Evolutionary conservation across 2,329 filamentous ascomycete genomes (phyloP), one percentile per base, ranked within the genome.

Genomic region (Helotiales sp.): DNA sequence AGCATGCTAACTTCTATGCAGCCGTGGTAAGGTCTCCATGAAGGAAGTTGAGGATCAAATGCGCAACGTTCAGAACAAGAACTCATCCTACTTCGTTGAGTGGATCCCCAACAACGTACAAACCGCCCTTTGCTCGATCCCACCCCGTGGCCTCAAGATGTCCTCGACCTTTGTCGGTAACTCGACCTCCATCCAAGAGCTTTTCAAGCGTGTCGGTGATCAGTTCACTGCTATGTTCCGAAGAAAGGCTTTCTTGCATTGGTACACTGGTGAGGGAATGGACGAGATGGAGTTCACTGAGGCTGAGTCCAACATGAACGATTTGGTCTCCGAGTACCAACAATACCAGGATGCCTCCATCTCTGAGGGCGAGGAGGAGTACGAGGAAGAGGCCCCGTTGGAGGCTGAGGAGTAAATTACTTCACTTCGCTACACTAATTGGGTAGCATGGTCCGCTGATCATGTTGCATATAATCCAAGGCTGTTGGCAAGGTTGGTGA

Each of bases 201-300:
- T 99, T 72, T 99, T 99, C 90, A 98, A 99, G 91, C 93, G 95
- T 87, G 84, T 99, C 71, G 95, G 95, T 75, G 95, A 99, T 80
- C 95, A 99, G 83, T 99, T 99, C 87, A 93, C 89, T 81, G 95
- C 93, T 76, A 99, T 99, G 95, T 99, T 99, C 89, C 87, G 95
- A 82, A 92, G 95, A 82, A 99, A 98, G 90, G 95, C 95, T 88
- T 99, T 99, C 92, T 91, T 99, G 87, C 95, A 98, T 85, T 99
- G 95, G 95, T 99, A 99, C 83, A 99, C 95, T 87, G 93, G 93
- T 75, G 95, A 99, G 86, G 95, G 95, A 82, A 99, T 99, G 95
- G 95, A 99, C 81, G 95, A 99, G 89, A 98, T 99, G 95, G 95
- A 99, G 84, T 99, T 99, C 85, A 99, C 95, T 75, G 95, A 99